Evolutionary conservation across 371 early-diverging fungal species (phyloP), one percentile per base, ranked within the genome.

Genomic region (Rhizopus arrhizus): DNA sequence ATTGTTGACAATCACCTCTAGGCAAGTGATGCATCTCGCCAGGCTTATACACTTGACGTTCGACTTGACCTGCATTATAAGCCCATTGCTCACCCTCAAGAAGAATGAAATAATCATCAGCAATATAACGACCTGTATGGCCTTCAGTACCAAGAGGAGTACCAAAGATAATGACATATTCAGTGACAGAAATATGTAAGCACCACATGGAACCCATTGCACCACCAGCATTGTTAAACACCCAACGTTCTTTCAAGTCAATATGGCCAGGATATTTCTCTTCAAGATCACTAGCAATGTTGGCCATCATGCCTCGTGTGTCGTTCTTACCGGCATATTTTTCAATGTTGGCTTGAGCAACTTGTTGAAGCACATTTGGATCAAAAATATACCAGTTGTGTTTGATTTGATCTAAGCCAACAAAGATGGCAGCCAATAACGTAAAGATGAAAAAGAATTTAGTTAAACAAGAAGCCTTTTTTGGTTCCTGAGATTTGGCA

Each of bases 61-160:
- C 52, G 31, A 81, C 32, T 51, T 72, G 69, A 59, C 83, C 83
- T 46, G 83, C 66, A 40, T 62, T 50, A 56, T 70, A 71, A 38
- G 83, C 80, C 83, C 83, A 83, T 64, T 83, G 83, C 50, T 83
- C 83, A 58, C 83, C 83, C 50, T 78, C 80, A 29, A 83, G 53
- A 40, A 83, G 81, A 41, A 83, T 83, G 57, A 83, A 83, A 61
- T 83, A 83, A 61, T 83, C 83, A 62, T 83, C 83, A 32, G 82
- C 76, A 38, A 75, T 46, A 67, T 62, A 77, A 52, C 78, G 69
- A 48, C 83, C 83, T 9, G 81, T 74, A 49, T 83, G 83, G 9
- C 83, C 83, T 45, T 83, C 83, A 47, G 83, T 83, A 38, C 83
- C 83, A 15, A 83, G 66, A 33, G 83, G 76, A 31, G 81, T 83